Base-by-base conservation (phyloP, 192 early-diverging fungal species). In the Thamnidium elegans region DNA sequence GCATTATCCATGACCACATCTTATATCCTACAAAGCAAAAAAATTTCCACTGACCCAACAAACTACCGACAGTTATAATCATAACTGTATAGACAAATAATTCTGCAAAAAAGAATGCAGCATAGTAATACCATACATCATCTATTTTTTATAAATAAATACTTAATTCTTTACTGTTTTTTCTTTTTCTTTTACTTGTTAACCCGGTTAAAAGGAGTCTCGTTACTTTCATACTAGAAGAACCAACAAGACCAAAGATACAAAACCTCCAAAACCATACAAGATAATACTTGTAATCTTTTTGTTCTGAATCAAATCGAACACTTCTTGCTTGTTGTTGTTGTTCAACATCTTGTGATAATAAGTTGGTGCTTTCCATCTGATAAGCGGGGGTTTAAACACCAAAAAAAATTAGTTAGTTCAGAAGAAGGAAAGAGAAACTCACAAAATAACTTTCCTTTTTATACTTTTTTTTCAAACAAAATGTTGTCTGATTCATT, bases 71-170 rank as follows among this genome's bases (percentile, higher is more conserved):
- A 1, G 26, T 54, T 13, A 66, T 31, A 9, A 66, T 58, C 9
- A 58, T 36, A 1, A 58, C 14, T 17, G 65, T 58, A 15, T 66
- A 66, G 1, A 66, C 47, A 46, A 47, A n/a, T 2, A 66, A 3
- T 43, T 55, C 46, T 3, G 55, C 10, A 19, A 66, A 46, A 56
- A 66, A 66, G 26, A 66, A 46, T 2, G 43, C 15, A 2, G 10
- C 34, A 66, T 66, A 66, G 1, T 55, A 55, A 66, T 31, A 34
- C 65, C 65, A 66, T 15, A 20, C 6, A 10, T 13, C 14, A 48
- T 11, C 32, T 48, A 50, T 31, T 30, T n/a, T n/a, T n/a, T n/a
- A n/a, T 30, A 66, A 0, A 9, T 15, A 11, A 39, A 46, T 55
- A 47, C 1, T 6, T 7, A 54, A 5, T 23, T 31, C 13, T 26